Evolutionary conservation across 495 filamentous ascomycete species (phyloP).

Genomic region (Endocarpon pusillum): DNA sequence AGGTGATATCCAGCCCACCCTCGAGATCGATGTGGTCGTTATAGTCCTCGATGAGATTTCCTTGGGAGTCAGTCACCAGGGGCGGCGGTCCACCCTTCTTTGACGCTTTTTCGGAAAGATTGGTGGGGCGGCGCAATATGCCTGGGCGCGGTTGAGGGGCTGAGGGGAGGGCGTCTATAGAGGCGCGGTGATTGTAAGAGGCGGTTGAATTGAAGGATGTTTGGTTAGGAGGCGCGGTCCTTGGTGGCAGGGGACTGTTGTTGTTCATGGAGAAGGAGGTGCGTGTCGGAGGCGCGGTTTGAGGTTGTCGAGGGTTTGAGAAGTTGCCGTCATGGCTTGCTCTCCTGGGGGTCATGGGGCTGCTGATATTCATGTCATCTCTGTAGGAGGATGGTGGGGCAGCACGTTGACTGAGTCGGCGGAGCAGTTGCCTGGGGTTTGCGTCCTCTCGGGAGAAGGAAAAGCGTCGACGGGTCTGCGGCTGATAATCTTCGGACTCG

Average conservation of each 20-base stretch:
- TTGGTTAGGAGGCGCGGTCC: constrained; percentile 5
- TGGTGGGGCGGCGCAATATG: constrained; percentile 61
- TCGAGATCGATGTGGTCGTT: constrained; percentile 42
- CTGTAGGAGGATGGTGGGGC: constrained; percentile 20
- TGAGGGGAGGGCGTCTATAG: constrained; percentile 1
- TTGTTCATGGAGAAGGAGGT: not conserved
- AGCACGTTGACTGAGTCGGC: constrained; percentile 30
- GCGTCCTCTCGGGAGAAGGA: constrained; percentile 44
- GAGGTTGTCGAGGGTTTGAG: no score
- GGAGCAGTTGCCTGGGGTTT: constrained; percentile 32
- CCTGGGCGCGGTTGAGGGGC: constrained; percentile 23
- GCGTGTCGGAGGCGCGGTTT: no score
- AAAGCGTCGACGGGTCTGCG: constrained; percentile 37
- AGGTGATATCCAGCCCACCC: constrained; percentile 62
- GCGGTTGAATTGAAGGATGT: constrained; percentile 5
- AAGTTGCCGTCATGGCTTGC: constrained; percentile 25
- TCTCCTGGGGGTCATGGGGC: constrained; percentile 16
- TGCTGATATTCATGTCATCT: not conserved
- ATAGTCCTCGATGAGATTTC: constrained; percentile 9
- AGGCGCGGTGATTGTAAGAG: constrained; percentile 3
- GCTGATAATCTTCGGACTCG: constrained; percentile 25
- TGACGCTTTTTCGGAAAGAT: constrained; percentile 41
- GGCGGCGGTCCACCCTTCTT: constrained; percentile 22
- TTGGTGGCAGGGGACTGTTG: not conserved
- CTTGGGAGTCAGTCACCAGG: constrained; percentile 27